phyloP scores from a whole-genome alignment of 139 green algal genomes.

The Closterium sp. region DNA sequence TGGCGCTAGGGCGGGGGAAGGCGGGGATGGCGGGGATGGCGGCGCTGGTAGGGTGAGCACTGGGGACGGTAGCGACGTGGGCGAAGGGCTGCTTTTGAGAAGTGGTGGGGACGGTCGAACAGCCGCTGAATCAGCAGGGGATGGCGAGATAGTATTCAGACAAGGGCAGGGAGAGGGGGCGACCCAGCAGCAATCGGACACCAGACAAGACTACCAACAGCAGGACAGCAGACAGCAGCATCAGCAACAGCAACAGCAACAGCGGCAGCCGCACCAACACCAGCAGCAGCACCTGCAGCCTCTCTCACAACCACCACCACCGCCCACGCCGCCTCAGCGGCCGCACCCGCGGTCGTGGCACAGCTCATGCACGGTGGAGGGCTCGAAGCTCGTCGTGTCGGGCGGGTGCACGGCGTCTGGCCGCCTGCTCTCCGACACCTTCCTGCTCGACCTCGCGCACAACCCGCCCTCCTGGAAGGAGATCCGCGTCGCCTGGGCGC shows the following conservation, averaged over 20 bases:
- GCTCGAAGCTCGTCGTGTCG: slow-evolving; percentile 46
- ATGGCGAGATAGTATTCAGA: not conserved
- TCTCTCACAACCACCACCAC: not conserved
- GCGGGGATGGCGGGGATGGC: not conserved
- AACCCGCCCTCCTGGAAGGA: slow-evolving; percentile 36
- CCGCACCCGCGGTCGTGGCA: slow-evolving; percentile 47
- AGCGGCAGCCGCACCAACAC: not conserved
- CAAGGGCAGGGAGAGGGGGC: not conserved
- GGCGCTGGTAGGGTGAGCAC: not conserved
- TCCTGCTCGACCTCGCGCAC: slow-evolving; percentile 37
- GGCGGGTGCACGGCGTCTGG: slow-evolving; percentile 39
- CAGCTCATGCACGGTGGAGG: slow-evolving; percentile 42
- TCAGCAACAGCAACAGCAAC: not conserved
- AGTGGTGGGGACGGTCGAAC: not conserved
- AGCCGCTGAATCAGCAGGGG: not conserved
- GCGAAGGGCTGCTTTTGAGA: not conserved
- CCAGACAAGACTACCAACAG: not conserved
- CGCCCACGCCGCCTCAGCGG: not conserved
- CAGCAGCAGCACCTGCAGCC: not conserved
- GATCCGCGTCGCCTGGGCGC: slow-evolving; percentile 33
- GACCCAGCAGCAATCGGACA: not conserved
- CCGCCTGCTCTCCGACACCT: slow-evolving; percentile 46
- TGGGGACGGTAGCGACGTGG: not conserved
- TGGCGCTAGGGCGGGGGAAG: not conserved
- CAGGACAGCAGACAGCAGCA: not conserved